phyloP scores from a whole-genome alignment of 73 alveolate species.

The Tetrahymena thermophila region DNA sequence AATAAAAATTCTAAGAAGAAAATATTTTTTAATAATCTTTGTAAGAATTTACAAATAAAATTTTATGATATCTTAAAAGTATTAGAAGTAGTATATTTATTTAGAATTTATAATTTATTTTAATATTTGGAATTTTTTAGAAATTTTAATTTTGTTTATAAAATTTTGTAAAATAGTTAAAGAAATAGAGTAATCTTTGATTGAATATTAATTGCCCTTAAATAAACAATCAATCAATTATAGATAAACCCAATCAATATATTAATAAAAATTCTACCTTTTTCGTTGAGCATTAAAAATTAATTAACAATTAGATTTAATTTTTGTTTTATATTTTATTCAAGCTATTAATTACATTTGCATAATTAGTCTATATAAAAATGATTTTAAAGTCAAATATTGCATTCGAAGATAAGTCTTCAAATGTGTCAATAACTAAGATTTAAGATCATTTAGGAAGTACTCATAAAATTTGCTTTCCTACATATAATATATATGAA shows the following conservation, averaged over 20 bases:
- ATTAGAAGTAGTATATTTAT: too few relatives aligned
- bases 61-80: too few relatives aligned
- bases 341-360: background rate
- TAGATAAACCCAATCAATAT: background rate
- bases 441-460: background rate
- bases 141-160: background rate
- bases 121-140: background rate
- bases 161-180: too few relatives aligned
- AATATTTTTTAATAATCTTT: too few relatives aligned
- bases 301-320: background rate
- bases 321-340: too few relatives aligned
- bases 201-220: background rate
- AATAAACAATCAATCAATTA: background rate
- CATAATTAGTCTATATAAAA: too few relatives aligned
- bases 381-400: background rate
- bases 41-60: too few relatives aligned
- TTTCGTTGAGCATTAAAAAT: background rate
- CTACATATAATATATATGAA: background rate
- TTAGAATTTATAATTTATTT: too few relatives aligned
- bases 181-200: background rate
- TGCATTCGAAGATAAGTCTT: background rate
- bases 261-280: background rate
- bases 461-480: background rate
- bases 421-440: background rate
- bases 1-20: too few relatives aligned